Evolutionary conservation across 1,284 basidiomycete genomes (phyloP), one percentile per base, ranked within the genome.

Genomic region (Amylostereum areolatum): DNA sequence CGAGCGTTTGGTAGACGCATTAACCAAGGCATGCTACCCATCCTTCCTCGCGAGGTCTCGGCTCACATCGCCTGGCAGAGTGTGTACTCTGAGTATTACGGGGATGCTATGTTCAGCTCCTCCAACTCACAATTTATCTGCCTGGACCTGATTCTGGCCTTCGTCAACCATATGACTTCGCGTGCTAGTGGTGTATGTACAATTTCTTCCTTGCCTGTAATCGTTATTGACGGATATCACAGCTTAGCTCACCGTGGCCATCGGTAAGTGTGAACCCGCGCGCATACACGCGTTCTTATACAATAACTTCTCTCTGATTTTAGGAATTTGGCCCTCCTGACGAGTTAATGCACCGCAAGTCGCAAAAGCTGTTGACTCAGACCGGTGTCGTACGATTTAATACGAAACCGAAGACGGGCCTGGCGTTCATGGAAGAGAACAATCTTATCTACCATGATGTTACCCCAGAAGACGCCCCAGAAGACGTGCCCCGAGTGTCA

Each of bases 311-410:
- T 18, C 18, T 18, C 18, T 18, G 18, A 18, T 18, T 18, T 18
- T 18, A 18, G 18, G 18, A 18, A 18, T 18, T 18, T 18, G 18
- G 18, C 18, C 18, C 72, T 3, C 68, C 80, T 2, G 79, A 84
- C 5, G 72, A 77, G 12, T 77, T 98, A 31, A 71, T 81, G 37
- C 73, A 78, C 47, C 78, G 77, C 24, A 98, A 98, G 66, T 85
- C 87, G 0, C 83, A 82, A 60, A 99, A 99, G 68, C 85, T 87
- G 40, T 71, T 95, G 9, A 82, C 97, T 27, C 72, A 97, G 43
- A 80, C 85, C 1, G 96, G 93, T 6, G 92, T 93, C 1, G 73
- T 83, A 0, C 82, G 85, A 43, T 99, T 99, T 74, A 99, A 99
- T 62, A 70, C 78, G n/a, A 99, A 99, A 69, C 96, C 97, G 1